Percentiles rank a stretch among this genome's conserved stretches.
phyloP scores from a whole-genome alignment of 2,329 filamentous ascomycete species.

The Blumeria hordei region DNA sequence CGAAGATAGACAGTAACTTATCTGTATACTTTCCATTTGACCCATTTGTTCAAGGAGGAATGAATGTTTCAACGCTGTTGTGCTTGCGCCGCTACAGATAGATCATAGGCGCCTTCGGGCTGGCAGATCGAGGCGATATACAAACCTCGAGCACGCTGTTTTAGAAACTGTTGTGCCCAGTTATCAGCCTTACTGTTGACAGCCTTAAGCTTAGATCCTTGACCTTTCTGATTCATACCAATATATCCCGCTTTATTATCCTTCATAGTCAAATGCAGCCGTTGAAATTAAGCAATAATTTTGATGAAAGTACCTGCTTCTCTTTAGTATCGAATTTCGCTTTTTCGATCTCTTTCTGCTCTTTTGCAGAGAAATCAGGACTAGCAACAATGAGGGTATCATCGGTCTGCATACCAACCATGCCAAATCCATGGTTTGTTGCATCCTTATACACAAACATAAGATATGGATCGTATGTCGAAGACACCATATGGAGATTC shows the following conservation, averaged over 20 bases:
- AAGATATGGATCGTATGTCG: slow-evolving; percentile 2
- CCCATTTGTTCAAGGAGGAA: too few relatives aligned
- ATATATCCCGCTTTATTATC: neutral
- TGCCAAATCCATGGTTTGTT: neutral
- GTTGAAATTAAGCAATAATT: too few relatives aligned
- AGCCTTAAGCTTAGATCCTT: neutral
- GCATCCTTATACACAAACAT: neutral
- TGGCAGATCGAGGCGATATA: slow-evolving; percentile 2
- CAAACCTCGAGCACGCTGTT: neutral
- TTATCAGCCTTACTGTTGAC: neutral
- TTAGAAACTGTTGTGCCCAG: neutral
- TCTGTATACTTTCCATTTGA: too few relatives aligned
- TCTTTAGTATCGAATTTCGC: slow-evolving; percentile 1
- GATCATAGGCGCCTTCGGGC: slow-evolving; percentile 2
- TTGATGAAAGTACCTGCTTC: too few relatives aligned
- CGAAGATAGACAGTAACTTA: too few relatives aligned
- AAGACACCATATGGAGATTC: neutral
- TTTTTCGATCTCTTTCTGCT: too few relatives aligned
- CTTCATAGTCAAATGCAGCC: neutral
- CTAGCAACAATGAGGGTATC: slow-evolving; percentile 1
- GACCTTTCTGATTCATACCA: neutral
- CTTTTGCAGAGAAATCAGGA: neutral
- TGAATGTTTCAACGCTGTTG: too few relatives aligned
- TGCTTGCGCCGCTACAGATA: slow-evolving; percentile 2
- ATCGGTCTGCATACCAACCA: slow-evolving; percentile 3